Conservation (phyloP, 352 stramenopile species). For the Phytophthora capsici region DNA sequence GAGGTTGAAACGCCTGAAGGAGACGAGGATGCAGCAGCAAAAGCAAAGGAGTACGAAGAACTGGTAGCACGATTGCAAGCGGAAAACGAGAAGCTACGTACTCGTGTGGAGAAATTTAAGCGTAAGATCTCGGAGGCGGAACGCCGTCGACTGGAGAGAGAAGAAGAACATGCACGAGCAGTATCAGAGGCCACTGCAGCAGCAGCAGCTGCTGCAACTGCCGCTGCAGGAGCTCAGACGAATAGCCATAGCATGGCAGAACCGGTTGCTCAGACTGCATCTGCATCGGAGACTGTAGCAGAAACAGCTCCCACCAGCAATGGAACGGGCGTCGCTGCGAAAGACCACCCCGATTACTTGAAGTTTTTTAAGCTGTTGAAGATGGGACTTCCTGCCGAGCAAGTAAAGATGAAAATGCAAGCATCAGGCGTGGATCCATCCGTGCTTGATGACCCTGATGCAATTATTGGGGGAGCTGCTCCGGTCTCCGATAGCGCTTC, state of each 20-base stretch:
- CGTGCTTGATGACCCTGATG: constrained; percentile 75
- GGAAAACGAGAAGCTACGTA: constrained; percentile 81
- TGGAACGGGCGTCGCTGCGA: constrained; percentile 50
- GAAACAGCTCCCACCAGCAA: constrained; percentile 17
- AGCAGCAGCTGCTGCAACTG: constrained; percentile 26
- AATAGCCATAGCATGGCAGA: constrained; percentile 9
- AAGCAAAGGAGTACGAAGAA: constrained; percentile 43
- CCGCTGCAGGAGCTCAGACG: constrained; percentile 15
- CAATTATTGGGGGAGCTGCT: constrained; percentile 56
- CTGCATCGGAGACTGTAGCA: constrained; percentile 21
- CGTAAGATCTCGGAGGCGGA: constrained; percentile 66
- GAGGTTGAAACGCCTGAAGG: constrained; percentile 37
- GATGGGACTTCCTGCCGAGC: constrained; percentile 81
- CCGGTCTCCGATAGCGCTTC: constrained; percentile 2
- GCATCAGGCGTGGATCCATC: constrained; percentile 69
- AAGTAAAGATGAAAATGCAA: constrained; percentile 90
- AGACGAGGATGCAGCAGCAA: constrained; percentile 30
- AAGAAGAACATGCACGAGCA: constrained; percentile 53
- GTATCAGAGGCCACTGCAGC: constrained; percentile 39
- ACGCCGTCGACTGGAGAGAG: constrained; percentile 55
- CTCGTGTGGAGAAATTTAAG: constrained; percentile 80
- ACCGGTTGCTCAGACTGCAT: constrained; percentile 9
- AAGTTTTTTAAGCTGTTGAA: constrained; percentile 88
- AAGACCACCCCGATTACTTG: constrained; percentile 75
- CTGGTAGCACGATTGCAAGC: constrained; percentile 60